Evolutionary conservation across 2,329 filamentous ascomycete species (phyloP).

Genomic region (Cercospora zeae-maydis): DNA sequence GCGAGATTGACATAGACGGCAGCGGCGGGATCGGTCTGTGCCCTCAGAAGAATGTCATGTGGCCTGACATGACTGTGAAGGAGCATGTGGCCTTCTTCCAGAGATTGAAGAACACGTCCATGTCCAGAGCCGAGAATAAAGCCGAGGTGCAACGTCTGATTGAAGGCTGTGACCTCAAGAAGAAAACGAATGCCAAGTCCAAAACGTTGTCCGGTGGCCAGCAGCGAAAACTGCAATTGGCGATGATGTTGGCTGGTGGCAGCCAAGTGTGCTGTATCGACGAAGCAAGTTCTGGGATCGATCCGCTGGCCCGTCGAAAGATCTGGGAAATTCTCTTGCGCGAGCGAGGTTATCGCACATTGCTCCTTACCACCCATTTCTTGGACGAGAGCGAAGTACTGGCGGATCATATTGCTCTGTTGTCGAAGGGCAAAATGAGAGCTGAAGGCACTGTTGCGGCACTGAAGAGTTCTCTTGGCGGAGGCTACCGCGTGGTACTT

Average conservation of each 20-base stretch:
- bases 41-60: slow-evolving; percentile 90
- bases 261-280: slow-evolving; percentile 80
- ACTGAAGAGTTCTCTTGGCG: slow-evolving; percentile 73
- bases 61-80: slow-evolving; percentile 80
- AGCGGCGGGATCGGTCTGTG: slow-evolving; percentile 79
- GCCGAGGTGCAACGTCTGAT: slow-evolving; percentile 63
- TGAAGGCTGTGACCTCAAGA: slow-evolving; percentile 64
- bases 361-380: slow-evolving; percentile 86
- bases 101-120: slow-evolving; percentile 57
- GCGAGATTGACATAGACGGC: slow-evolving; percentile 72
- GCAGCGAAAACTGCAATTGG: slow-evolving; percentile 82
- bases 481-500: slow-evolving; percentile 66
- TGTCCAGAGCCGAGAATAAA: slow-evolving; percentile 48
- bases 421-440: slow-evolving; percentile 76
- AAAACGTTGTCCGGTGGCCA: slow-evolving; percentile 82
- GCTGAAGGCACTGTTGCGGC: slow-evolving; percentile 78
- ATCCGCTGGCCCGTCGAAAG: slow-evolving; percentile 77
- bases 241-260: slow-evolving; percentile 88
- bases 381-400: slow-evolving; percentile 85
- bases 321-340: slow-evolving; percentile 88
- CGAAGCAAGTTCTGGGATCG: slow-evolving; percentile 80
- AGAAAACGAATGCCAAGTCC: slow-evolving; percentile 66
- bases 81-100: slow-evolving; percentile 87
- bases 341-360: slow-evolving; percentile 72
- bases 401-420: slow-evolving; percentile 78